Evolutionary conservation across 305 asterid genomes (phyloP), one percentile per base, ranked within the genome.

Genomic region (Solanum hybrid): DNA sequence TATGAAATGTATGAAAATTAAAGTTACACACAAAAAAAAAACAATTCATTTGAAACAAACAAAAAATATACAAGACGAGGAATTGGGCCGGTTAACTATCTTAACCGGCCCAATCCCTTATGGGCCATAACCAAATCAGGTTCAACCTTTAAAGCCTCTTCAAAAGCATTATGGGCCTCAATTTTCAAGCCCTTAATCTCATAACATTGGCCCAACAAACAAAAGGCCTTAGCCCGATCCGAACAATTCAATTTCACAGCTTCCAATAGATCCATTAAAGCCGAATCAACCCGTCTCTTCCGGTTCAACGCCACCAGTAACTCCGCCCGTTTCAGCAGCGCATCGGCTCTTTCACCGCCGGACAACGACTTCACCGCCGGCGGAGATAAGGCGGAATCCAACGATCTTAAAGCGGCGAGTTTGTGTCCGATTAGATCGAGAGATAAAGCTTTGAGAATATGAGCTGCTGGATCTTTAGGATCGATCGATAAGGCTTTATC

Each of bases 391-490:
- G 98, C 98, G 31, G 87, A 0, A 71, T 96, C 98, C 40, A 97
- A 89, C 14, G 97, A 97, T 79, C 89, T 96, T 4, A 97, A 91
- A 10, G 99, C 98, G 10, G 97, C 27, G 3, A 92, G 72, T 88
- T 91, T 94, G 92, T 88, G 95, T 91, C 98, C 99, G 96, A 96
- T 91, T 2, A 94, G 72, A 29, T 91, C 94, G 5, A 93, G 94
- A 2, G 97, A 98, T 95, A 95, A 91, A 91, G 97, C 98, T 89
- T 96, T 95, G 76, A 96, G 98, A 46, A 96, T 95, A 88, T 96
- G 95, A 22, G 96, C 95, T 2, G 98, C 98, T 17, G 98, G 97
- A 91, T 97, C 98, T 73, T 91, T 91, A 40, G 98, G 99, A 86
- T 95, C 93, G 71, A 95, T 89, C 42, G 96, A 91, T 56, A 95